A percentile compares a stretch with the other conserved stretches of the same genome.
Conservation (phyloP, 345 rosid genomes). For the Laguncularia racemosa region DNA sequence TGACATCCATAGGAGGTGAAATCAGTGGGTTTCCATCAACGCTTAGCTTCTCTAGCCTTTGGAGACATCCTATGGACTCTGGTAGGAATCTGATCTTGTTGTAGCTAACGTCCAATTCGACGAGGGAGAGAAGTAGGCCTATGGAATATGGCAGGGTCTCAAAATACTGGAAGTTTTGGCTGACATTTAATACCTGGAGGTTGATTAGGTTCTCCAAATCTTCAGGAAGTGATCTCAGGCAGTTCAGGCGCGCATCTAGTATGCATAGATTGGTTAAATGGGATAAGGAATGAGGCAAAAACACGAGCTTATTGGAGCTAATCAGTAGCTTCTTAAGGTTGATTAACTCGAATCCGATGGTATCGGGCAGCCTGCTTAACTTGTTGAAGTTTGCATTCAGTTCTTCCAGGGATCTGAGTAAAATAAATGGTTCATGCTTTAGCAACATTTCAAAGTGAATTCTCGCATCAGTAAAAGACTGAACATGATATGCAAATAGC, state of each 20-base stretch:
- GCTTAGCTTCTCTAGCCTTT: constrained; percentile 50
- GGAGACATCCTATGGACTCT: constrained; percentile 68
- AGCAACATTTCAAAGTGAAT: background rate
- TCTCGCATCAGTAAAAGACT: too few relatives aligned
- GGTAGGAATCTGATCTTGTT: constrained; percentile 61
- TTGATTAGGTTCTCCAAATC: constrained; percentile 72
- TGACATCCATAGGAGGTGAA: constrained; percentile 65
- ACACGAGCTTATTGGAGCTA: constrained; percentile 64
- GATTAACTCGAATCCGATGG: constrained; percentile 57
- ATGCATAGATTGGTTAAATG: constrained; percentile 49
- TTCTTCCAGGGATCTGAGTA: constrained; percentile 63
- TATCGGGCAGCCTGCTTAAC: constrained; percentile 60
- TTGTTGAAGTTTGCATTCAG: constrained; percentile 86
- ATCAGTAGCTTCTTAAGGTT: constrained; percentile 63
- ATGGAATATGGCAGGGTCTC: constrained; percentile 48
- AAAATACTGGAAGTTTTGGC: constrained; percentile 81
- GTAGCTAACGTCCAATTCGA: constrained; percentile 74
- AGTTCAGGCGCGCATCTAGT: constrained; percentile 74
- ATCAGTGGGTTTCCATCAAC: constrained; percentile 81
- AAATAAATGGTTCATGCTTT: background rate
- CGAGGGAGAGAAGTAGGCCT: constrained; percentile 64
- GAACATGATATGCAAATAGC: too few relatives aligned
- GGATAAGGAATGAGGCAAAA: constrained; percentile 61
- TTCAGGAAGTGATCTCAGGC: constrained; percentile 61
- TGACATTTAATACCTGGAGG: constrained; percentile 61